Conservation (phyloP, 352 stramenopile genomes). For the Phytophthora pluvialis region DNA sequence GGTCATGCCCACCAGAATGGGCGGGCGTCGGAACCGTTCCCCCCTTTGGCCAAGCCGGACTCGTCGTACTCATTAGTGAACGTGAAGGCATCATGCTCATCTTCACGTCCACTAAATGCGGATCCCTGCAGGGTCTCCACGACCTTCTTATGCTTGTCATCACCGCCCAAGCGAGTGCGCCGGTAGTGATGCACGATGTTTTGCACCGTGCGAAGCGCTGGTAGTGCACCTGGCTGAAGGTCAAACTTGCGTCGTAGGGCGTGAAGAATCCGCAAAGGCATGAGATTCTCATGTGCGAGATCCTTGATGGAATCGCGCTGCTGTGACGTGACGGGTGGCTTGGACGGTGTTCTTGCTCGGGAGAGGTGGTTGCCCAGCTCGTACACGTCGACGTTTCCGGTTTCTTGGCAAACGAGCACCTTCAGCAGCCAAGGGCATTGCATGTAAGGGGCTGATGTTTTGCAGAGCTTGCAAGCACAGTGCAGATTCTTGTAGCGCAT, state of each 20-base stretch:
- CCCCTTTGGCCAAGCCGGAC: not conserved
- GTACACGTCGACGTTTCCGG: not conserved
- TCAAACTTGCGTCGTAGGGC: not conserved
- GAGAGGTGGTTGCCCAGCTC: not conserved
- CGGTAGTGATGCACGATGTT: not conserved
- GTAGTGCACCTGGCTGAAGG: not conserved
- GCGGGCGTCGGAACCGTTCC: conserved; percentile 4
- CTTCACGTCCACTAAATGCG: conserved; percentile 15
- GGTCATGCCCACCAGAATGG: conserved; percentile 8
- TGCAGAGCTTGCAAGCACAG: not conserved
- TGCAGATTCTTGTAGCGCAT: not conserved
- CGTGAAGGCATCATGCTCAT: conserved; percentile 13
- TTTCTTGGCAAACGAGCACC: not conserved
- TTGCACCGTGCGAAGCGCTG: not conserved
- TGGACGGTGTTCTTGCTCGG: not conserved
- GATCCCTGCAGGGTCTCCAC: not conserved
- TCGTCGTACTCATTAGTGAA: not conserved
- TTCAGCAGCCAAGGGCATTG: not conserved
- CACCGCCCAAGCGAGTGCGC: not conserved
- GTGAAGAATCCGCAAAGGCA: not conserved
- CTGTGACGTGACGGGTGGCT: not conserved
- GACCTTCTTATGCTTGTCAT: not conserved
- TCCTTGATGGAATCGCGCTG: not conserved
- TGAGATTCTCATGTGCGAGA: not conserved
- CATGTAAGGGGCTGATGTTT: not conserved